Percentiles rank a stretch among this genome's conserved stretches.
Conservation (phyloP, 2,329 filamentous ascomycete species). For the Alternaria angustiovoidea region DNA sequence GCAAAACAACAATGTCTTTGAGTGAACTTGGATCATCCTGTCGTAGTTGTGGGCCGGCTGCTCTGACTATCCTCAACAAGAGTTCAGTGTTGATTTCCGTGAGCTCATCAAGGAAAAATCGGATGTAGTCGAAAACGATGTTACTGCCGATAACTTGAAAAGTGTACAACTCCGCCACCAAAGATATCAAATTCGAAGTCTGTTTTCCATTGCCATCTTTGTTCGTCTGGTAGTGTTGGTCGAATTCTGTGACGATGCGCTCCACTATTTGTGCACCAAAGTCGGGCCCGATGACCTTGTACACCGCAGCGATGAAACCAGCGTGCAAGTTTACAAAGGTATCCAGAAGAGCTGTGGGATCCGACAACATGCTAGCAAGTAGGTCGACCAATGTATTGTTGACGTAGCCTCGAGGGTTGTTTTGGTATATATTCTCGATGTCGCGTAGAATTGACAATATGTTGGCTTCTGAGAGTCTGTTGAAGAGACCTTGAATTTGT, state of each 20-base stretch:
- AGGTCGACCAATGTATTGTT: conserved; percentile 81
- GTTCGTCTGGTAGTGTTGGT: conserved; percentile 65
- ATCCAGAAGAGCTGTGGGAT: conserved; percentile 79
- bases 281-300: conserved; percentile 85
- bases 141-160: conserved; percentile 86
- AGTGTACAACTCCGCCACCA: conserved; percentile 88
- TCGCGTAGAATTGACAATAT: conserved; percentile 83
- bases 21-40: conserved; percentile 88
- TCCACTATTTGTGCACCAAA: conserved; percentile 89
- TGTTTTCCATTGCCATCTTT: conserved; percentile 59
- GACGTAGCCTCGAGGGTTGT: conserved; percentile 86
- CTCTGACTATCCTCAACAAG: conserved; percentile 82
- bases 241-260: conserved; percentile 77
- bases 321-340: conserved; percentile 91
- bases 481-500: conserved; percentile 87
- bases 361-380: conserved; percentile 79
- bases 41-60: conserved; percentile 79
- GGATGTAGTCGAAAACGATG: conserved; percentile 90
- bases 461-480: conserved; percentile 91
- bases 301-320: conserved; percentile 86
- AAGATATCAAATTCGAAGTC: conserved; percentile 78
- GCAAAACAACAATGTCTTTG: conserved; percentile 84
- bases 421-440: conserved; percentile 82
- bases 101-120: conserved; percentile 75
- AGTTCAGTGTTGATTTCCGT: conserved; percentile 90